Evolutionary conservation across 139 green algal species (phyloP).

Genomic region (Marvania coccoides): DNA sequence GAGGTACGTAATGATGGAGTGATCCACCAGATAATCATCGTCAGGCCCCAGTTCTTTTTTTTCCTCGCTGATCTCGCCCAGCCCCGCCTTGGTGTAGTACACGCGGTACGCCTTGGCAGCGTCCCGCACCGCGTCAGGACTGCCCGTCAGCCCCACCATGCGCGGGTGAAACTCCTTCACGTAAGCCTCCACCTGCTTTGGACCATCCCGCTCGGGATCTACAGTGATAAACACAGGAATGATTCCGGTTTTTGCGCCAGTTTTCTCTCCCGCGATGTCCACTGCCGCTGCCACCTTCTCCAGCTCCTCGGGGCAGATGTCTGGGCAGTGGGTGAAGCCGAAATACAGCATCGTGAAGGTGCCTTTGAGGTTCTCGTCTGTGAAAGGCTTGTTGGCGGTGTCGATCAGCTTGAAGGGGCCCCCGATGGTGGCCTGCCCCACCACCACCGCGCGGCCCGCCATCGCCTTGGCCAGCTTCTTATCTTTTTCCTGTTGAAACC

Average conservation of each 20-base stretch:
- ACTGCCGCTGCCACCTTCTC: constrained; percentile 84
- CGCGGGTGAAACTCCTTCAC: constrained; percentile 91
- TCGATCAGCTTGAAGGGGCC: constrained; percentile 84
- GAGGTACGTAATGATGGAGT: constrained; percentile 98
- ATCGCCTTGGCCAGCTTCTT: constrained; percentile 21
- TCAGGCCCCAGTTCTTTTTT: constrained; percentile 17
- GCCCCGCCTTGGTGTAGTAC: constrained; percentile 81
- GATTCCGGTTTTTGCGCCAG: constrained; percentile 25
- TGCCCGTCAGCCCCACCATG: constrained; percentile 90
- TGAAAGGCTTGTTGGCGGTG: constrained; percentile 69
- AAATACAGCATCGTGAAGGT: constrained; percentile 94
- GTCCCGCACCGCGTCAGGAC: constrained; percentile 41
- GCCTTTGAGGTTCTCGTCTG: constrained; percentile 70
- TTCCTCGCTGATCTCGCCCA: not conserved
- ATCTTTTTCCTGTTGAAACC: constrained; percentile 25
- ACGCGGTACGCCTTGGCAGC: constrained; percentile 73
- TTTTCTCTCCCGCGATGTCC: constrained; percentile 36
- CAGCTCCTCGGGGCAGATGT: constrained; percentile 98
- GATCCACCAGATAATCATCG: constrained; percentile 94
- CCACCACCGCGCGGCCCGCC: constrained; percentile 20
- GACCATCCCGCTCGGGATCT: constrained; percentile 85
- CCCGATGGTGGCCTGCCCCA: constrained; percentile 79
- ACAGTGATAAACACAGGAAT: constrained; percentile 92
- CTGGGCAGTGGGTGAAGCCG: constrained; percentile 96
- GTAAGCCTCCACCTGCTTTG: constrained; percentile 67